Evolutionary conservation across 495 filamentous ascomycete species (phyloP).

Genomic region (Trichocladium uniseriatum): DNA sequence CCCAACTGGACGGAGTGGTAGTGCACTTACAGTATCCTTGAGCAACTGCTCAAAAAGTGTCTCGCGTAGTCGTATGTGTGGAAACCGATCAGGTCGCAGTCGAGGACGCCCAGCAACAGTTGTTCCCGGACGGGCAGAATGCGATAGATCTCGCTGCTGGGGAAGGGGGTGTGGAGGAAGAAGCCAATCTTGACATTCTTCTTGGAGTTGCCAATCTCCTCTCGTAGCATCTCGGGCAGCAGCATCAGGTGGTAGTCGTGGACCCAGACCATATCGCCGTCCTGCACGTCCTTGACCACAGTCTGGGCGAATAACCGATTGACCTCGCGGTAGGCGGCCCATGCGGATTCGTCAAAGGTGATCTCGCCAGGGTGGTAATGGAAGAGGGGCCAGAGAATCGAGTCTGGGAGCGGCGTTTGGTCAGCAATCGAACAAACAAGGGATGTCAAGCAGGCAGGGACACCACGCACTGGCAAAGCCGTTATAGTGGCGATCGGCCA

Average conservation of each 20-base stretch:
- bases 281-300: conserved; percentile 59
- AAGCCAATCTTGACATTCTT: conserved; percentile 87
- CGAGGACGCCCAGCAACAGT: conserved; percentile 66
- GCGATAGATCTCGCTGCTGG: conserved; percentile 83
- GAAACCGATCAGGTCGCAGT: conserved; percentile 85
- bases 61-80: conserved; percentile 91
- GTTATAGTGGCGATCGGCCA: conserved; percentile 76
- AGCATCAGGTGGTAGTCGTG: conserved; percentile 97
- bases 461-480: conserved; percentile 71
- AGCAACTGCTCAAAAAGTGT: conserved; percentile 83
- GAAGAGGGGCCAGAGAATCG: conserved; percentile 90
- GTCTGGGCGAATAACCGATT: conserved; percentile 79
- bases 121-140: conserved; percentile 81
- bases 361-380: conserved; percentile 95
- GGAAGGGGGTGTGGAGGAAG: conserved; percentile 92
- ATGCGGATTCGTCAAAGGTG: conserved; percentile 75
- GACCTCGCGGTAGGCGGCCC: conserved; percentile 78
- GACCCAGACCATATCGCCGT: conserved; percentile 84
- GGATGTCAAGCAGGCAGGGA: not conserved
- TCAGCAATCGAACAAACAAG: not conserved
- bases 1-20: not conserved
- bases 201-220: conserved; percentile 56
- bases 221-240: conserved; percentile 73
- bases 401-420: conserved; percentile 45
- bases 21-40: conserved; percentile 59